Conservation (phyloP, 306 rosid genomes). For the Lupinus albus region DNA sequence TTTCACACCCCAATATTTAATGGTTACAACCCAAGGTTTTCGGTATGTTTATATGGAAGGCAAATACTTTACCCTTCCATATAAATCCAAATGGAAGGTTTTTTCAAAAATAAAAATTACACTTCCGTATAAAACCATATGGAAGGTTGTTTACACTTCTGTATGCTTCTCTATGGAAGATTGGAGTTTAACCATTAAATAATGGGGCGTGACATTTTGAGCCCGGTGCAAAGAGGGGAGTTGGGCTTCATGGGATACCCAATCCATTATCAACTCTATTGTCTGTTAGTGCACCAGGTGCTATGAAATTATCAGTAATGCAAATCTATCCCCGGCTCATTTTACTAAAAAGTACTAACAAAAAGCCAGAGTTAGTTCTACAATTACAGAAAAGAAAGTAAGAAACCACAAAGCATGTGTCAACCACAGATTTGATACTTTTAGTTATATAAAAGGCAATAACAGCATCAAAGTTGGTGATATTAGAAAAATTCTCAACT, state of each 20-base stretch:
- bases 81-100: too few relatives aligned
- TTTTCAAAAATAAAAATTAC: too few relatives aligned
- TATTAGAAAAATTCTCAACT: slow-evolving; percentile 19
- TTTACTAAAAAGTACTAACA: not conserved
- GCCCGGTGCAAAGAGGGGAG: not conserved
- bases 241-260: not conserved
- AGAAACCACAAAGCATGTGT: not conserved
- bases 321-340: slow-evolving; percentile 7
- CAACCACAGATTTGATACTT: slow-evolving; percentile 17
- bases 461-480: slow-evolving; percentile 2
- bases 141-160: too few relatives aligned
- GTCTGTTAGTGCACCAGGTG: slow-evolving; percentile 13
- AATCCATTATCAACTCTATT: slow-evolving; percentile 5
- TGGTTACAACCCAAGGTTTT: too few relatives aligned
- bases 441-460: slow-evolving; percentile 11
- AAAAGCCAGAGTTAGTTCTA: slow-evolving; percentile 15
- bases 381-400: slow-evolving; percentile 16
- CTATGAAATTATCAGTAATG: not conserved
- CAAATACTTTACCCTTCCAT: too few relatives aligned
- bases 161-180: too few relatives aligned
- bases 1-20: too few relatives aligned
- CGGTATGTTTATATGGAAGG: too few relatives aligned
- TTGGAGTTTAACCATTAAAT: too few relatives aligned
- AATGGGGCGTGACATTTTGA: too few relatives aligned
- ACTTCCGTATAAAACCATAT: too few relatives aligned